Evolutionary conservation across 1,284 basidiomycete species (phyloP).

Genomic region (Irpex lacteus): DNA sequence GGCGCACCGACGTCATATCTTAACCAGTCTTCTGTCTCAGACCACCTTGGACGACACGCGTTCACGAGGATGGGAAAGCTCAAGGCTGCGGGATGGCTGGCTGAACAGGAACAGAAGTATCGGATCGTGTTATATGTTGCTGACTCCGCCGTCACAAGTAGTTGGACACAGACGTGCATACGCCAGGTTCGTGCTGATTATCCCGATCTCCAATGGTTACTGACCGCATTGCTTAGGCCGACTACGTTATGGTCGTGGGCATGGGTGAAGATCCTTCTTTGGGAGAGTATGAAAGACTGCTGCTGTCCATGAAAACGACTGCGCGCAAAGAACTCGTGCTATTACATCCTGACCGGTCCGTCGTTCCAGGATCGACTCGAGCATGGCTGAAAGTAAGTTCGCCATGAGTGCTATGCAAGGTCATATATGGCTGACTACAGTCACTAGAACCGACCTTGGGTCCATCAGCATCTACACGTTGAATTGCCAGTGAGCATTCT

Average conservation of each 20-base stretch:
- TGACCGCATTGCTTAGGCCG: constrained; percentile 58
- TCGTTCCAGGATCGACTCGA: constrained; percentile 89
- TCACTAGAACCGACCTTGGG: constrained; percentile 85
- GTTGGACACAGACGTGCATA: constrained; percentile 98
- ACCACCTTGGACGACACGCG: constrained; percentile 87
- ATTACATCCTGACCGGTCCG: constrained; percentile 88
- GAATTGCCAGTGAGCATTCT: constrained; percentile 64
- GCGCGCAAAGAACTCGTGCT: constrained; percentile 96
- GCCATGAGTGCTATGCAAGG: background rate
- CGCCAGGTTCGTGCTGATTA: constrained; percentile 60
- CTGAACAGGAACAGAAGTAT: constrained; percentile 92
- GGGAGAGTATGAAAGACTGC: constrained; percentile 90
- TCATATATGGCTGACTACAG: constrained; percentile 1
- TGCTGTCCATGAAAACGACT: constrained; percentile 95
- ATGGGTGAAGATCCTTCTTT: constrained; percentile 90
- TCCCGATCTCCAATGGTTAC: background rate
- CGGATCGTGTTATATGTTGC: constrained; percentile 92
- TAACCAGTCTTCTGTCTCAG: constrained; percentile 89
- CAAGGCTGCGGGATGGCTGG: constrained; percentile 91
- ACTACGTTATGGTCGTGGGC: constrained; percentile 94
- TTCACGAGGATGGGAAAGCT: constrained; percentile 94
- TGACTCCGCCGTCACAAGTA: constrained; percentile 87
- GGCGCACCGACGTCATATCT: constrained; percentile 88
- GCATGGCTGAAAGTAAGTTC: constrained; percentile 87
- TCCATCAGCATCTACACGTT: constrained; percentile 90